These are phyloP conservation scores for Phallus indusiatus DNA, from an alignment of 768 basidiomycete species.

Conservation along the genomic window DNA sequence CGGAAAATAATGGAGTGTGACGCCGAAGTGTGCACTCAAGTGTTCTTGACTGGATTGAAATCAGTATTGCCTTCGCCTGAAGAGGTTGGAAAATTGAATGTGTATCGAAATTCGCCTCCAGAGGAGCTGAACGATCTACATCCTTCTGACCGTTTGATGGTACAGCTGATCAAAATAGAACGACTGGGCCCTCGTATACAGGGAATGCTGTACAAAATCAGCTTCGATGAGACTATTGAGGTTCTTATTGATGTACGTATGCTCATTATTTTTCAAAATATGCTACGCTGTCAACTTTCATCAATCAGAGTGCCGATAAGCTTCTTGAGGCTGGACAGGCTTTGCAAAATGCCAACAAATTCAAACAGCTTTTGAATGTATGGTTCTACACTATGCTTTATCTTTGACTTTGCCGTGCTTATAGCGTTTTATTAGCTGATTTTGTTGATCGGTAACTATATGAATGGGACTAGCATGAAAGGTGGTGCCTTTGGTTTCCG, in stretches of 20 bases:
- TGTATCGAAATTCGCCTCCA: constrained; percentile 77
- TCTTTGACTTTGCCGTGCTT: background rate
- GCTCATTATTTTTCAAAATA: background rate
- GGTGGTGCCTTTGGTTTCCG: constrained; percentile 97
- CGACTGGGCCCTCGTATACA: constrained; percentile 81
- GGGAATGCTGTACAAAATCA: constrained; percentile 89
- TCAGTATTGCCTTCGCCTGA: constrained; percentile 86
- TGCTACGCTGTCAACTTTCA: background rate
- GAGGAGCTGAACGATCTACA: constrained; percentile 86
- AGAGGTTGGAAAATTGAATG: constrained; percentile 81
- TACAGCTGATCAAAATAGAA: constrained; percentile 91
- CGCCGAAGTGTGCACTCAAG: constrained; percentile 74
- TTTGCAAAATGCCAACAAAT: constrained; percentile 70
- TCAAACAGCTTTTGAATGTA: constrained; percentile 86
- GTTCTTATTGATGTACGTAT: constrained; percentile 68
- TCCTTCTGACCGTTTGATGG: constrained; percentile 92
- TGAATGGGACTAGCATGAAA: constrained; percentile 94
- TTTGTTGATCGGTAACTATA: constrained; percentile 92
- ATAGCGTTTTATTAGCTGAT: constrained; percentile 48
- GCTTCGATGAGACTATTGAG: constrained; percentile 78
- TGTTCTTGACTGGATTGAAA: constrained; percentile 83
- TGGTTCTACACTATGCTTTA: background rate
- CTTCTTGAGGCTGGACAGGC: constrained; percentile 73
- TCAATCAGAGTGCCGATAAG: constrained; percentile 62
- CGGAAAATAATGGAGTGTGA: constrained; percentile 81